Evolutionary conservation across 2,329 filamentous ascomycete genomes (phyloP), one percentile per base, ranked within the genome.

Genomic region (Seiridium unicorne): DNA sequence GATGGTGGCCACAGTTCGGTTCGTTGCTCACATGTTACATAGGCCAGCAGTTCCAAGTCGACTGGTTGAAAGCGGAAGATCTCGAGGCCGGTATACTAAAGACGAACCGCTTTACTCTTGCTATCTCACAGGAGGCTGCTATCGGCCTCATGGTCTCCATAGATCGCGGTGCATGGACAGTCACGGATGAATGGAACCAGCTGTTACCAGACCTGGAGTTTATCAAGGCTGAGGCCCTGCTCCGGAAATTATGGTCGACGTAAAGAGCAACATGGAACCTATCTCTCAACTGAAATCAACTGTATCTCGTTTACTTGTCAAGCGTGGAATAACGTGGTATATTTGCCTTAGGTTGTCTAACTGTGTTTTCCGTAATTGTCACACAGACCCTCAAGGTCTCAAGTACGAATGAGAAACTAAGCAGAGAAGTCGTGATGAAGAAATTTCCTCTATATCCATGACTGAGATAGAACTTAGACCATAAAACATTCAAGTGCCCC

Each of bases 201-300:
- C 64, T 78, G 18, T 72, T 80, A 36, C 78, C 80, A 0, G 76
- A 81, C 31, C 79, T 77, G 44, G 58, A 75, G 59, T 82, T 82
- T 54, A 74, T 68, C 2, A 59, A 65, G 7, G 66, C 71, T 1
- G 77, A 80, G 58, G 74, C 76, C 8, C 81, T 81, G 62, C 61
- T 82, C 9, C 65, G 53, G 1, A 66, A 76, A 59, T 70, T 73
- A 4, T 81, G 79, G 79, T 64, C 65, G 44, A 76, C 72, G 40
- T 74, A 73, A 54, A 13, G 18, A 26, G 18, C 18, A 26, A 26
- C 18, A 26, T 1, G 18, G 18, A 26, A 26, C 18, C 18, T 26
- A 26, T 2, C 18, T 26, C 18, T 26, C 18, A 26, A 26, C 18
- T 26, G 18, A 26, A 26, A 26, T 26, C 18, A 26, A 26, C 18